Evolutionary conservation across 208 protist genomes (phyloP), one percentile per base, ranked within the genome.

Genomic region (Lotmaria passim): DNA sequence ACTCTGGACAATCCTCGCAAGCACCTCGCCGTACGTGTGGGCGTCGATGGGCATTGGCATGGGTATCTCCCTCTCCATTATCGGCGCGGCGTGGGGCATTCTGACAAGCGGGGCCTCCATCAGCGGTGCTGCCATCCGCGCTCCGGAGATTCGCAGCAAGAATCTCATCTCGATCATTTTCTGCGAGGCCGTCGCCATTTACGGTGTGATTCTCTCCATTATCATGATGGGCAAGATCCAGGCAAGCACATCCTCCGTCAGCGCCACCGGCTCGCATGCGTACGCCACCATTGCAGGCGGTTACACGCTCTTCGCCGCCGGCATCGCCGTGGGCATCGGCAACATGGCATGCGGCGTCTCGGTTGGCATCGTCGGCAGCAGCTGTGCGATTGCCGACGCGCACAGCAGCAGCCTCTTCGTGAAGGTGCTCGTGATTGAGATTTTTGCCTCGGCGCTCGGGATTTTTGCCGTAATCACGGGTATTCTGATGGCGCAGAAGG

Each of bases 141-240:
- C 89, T 0, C 93, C 93, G 19, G 80, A 95, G 47, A 97, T 97
- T 67, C 82, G 92, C 30, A 97, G 90, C 70, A 98, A 98, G 73
- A 98, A 98, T 65, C 79, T 98, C 8, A 97, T 97, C 55, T 98
- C 90, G 30, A 98, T 99, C 74, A 98, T 99, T 81, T 99, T 99
- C 82, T 99, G 98, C 85, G 98, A 99, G 82, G 98, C 98, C 41
- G 97, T 99, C 0, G 98, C 98, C 47, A 99, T 99, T 66, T 99
- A 99, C 85, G 98, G 98, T 51, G 98, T 99, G 66, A 99, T 99
- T 78, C 90, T 99, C 28, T 95, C 98, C 38, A 99, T 99, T 85
- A 98, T 99, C 47, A 94, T 99, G 87, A 93, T 94, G 81, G 94
- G 92, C 28, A 97, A 97, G 73, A 82, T 97, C 48, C 85, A 91